Percentiles rank a stretch among this genome's conserved stretches.
Evolutionary conservation across 2,329 filamentous ascomycete genomes (phyloP).

Genomic region (Trichoderma hamatum): DNA sequence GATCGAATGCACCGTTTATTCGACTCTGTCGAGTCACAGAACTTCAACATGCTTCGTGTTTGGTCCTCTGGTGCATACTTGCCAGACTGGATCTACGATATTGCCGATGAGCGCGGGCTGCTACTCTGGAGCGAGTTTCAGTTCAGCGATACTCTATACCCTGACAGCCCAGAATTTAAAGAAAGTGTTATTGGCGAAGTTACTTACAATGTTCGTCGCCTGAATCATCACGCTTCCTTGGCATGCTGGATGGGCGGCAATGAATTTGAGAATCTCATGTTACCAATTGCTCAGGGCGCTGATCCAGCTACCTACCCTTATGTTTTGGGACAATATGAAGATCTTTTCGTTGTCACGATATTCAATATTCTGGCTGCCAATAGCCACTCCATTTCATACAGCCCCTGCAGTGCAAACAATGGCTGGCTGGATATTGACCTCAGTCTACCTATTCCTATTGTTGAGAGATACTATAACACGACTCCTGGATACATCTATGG

Average conservation of each 20-base stretch:
- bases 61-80: constrained; percentile 64
- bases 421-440: constrained; percentile 54
- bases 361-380: constrained; percentile 61
- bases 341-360: constrained; percentile 58
- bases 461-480: constrained; percentile 58
- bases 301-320: constrained; percentile 46
- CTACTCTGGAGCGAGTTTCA: constrained; percentile 67
- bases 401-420: constrained; percentile 62
- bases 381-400: constrained; percentile 61
- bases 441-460: constrained; percentile 57
- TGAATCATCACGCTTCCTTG: constrained; percentile 62
- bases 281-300: constrained; percentile 43
- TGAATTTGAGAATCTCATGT: constrained; percentile 61
- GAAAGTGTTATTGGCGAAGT: constrained; percentile 59
- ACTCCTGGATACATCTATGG: constrained; percentile 59
- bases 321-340: constrained; percentile 55
- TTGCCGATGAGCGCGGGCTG: constrained; percentile 63
- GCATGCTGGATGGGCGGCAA: constrained; percentile 61
- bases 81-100: constrained; percentile 64
- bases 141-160: constrained; percentile 64
- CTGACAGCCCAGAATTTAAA: constrained; percentile 55
- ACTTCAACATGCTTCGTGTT: constrained; percentile 67
- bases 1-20: constrained; percentile 52
- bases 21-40: constrained; percentile 54
- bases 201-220: constrained; percentile 61